phyloP scores from a whole-genome alignment of 306 rosid species.

The Luffa acutangula region DNA sequence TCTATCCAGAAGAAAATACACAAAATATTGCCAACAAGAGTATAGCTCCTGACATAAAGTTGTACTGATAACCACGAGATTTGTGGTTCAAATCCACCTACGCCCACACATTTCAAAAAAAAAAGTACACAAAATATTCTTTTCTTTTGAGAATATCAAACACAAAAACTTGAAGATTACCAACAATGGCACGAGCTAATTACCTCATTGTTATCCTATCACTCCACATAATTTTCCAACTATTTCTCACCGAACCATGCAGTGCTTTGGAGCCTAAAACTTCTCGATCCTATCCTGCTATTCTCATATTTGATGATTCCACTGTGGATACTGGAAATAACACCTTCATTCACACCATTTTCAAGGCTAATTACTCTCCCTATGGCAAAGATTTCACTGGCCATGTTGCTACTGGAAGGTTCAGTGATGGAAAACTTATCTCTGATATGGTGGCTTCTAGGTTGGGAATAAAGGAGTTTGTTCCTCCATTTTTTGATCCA shows the following conservation, averaged over 20 bases:
- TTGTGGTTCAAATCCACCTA: no score
- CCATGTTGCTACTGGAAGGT: constrained; percentile 49
- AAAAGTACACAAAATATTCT: no score
- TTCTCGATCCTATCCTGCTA: constrained; percentile 18
- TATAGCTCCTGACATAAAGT: no score
- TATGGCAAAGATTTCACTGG: constrained; percentile 49
- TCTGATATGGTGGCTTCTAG: constrained; percentile 44
- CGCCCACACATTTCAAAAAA: no score
- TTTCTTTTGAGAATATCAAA: not conserved
- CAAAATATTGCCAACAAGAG: no score
- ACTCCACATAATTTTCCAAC: not conserved
- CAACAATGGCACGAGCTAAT: not conserved
- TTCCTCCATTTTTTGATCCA: constrained; percentile 52
- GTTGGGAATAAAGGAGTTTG: constrained; percentile 32
- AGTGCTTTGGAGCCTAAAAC: not conserved
- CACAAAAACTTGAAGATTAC: not conserved
- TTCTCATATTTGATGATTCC: constrained; percentile 60
- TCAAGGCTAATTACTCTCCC: constrained; percentile 41
- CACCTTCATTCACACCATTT: constrained; percentile 32
- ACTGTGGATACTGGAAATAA: constrained; percentile 51
- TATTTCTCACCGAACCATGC: not conserved
- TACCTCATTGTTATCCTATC: not conserved
- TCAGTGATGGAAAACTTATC: constrained; percentile 46
- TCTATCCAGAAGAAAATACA: no score
- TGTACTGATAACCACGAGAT: no score